phyloP scores from a whole-genome alignment of 2,329 filamentous ascomycete species.

The Nannizzia gypsea region DNA sequence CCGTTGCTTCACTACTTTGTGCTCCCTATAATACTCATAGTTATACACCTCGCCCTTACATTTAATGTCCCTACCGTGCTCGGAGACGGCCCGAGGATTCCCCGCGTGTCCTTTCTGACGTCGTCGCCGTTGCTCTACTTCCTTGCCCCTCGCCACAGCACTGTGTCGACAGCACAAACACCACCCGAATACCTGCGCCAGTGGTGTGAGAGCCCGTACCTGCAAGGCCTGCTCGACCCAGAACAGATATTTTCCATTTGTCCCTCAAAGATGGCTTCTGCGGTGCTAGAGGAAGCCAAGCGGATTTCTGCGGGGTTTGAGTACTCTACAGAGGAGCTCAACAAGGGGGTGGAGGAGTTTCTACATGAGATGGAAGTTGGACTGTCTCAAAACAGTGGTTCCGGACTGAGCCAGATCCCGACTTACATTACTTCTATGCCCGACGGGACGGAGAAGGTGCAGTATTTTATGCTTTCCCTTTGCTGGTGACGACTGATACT shows the following conservation, averaged over 20 bases:
- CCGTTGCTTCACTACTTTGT: background rate
- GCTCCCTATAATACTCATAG: background rate
- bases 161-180: background rate
- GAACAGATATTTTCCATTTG: background rate
- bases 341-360: constrained; percentile 72
- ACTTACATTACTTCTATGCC: constrained; percentile 93
- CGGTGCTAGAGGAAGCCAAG: constrained; percentile 57
- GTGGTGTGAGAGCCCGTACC: constrained; percentile 6
- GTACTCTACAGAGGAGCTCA: constrained; percentile 64
- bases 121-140: background rate
- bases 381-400: constrained; percentile 65
- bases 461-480: constrained; percentile 4
- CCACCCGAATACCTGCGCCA: constrained; percentile 1
- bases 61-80: background rate
- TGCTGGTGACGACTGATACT: background rate
- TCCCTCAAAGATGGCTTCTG: constrained; percentile 7
- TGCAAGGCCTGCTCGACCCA: constrained; percentile 1
- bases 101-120: background rate
- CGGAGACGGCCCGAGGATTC: background rate
- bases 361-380: constrained; percentile 80
- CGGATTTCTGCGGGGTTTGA: constrained; percentile 77
- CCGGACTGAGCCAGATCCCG: constrained; percentile 82
- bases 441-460: constrained; percentile 93
- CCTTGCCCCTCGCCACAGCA: background rate
- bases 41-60: background rate